Conservation (phyloP, 192 early-diverging fungal species). For the Coemansia sp. region DNA sequence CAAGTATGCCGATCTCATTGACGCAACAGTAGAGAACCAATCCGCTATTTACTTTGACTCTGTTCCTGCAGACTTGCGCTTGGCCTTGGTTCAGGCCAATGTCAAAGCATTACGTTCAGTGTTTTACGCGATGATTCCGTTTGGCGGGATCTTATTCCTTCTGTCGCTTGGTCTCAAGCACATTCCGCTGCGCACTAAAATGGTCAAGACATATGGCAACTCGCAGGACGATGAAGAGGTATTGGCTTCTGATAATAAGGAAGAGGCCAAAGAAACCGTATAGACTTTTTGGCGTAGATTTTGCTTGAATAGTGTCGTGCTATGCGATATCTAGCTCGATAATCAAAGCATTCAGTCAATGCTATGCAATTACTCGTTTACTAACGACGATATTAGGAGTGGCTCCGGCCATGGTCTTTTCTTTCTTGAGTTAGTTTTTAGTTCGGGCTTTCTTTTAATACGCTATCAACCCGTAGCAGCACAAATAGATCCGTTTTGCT, state of each 20-base stretch:
- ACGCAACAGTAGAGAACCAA: conserved; percentile 37
- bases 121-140: conserved; percentile 54
- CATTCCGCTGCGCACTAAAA: conserved; percentile 10
- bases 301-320: not conserved
- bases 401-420: too few relatives aligned
- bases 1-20: conserved; percentile 33
- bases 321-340: too few relatives aligned
- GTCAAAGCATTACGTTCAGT: conserved; percentile 55
- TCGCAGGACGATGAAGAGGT: not conserved
- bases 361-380: too few relatives aligned
- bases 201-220: conserved; percentile 20
- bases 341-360: too few relatives aligned
- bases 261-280: not conserved
- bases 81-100: conserved; percentile 53
- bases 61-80: conserved; percentile 34
- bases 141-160: conserved; percentile 52
- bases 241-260: not conserved
- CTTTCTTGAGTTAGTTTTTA: too few relatives aligned
- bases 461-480: too few relatives aligned
- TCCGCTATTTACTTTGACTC: conserved; percentile 23
- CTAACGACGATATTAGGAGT: too few relatives aligned
- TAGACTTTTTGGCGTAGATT: not conserved
- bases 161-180: conserved; percentile 56
- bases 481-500: too few relatives aligned
- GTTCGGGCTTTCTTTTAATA: too few relatives aligned